These are phyloP conservation scores for Talaromyces liani DNA, from an alignment of 495 filamentous ascomycete species.

Conservation along the genomic window DNA sequence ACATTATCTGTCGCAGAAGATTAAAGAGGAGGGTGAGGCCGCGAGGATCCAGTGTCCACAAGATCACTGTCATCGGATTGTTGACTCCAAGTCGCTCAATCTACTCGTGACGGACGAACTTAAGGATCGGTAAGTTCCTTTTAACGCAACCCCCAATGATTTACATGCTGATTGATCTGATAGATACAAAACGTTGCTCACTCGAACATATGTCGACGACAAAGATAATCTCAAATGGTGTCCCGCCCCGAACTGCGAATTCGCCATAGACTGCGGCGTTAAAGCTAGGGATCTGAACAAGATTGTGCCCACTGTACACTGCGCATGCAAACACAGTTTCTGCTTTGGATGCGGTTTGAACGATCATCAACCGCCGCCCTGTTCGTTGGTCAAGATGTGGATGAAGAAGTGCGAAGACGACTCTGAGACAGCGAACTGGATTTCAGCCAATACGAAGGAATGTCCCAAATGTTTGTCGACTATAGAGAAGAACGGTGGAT, in stretches of 20 bases:
- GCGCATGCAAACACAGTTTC: slow-evolving; percentile 75
- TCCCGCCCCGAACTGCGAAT: slow-evolving; percentile 89
- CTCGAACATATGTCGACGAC: slow-evolving; percentile 93
- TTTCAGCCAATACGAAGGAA: slow-evolving; percentile 97
- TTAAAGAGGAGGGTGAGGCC: slow-evolving; percentile 89
- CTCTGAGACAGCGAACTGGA: slow-evolving; percentile 98
- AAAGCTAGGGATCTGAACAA: slow-evolving; percentile 76
- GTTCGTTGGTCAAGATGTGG: slow-evolving; percentile 89
- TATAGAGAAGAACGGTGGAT: slow-evolving; percentile 98
- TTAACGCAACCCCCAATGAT: too few species aligned
- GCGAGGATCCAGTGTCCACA: slow-evolving; percentile 90
- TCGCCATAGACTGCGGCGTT: slow-evolving; percentile 80
- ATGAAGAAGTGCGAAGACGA: slow-evolving; percentile 98
- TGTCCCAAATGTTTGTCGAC: slow-evolving; percentile 93
- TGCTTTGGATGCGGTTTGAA: slow-evolving; percentile 93
- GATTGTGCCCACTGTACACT: slow-evolving; percentile 84
- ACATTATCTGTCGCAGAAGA: slow-evolving; percentile 86
- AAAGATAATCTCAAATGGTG: slow-evolving; percentile 95
- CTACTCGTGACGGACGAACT: slow-evolving; percentile 71
- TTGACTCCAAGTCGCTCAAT: slow-evolving; percentile 82
- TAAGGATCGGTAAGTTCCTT: slow-evolving; percentile 48
- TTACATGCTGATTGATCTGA: background rate
- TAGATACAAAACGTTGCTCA: slow-evolving; percentile 81
- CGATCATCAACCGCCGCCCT: slow-evolving; percentile 92
- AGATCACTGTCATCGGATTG: slow-evolving; percentile 79